Base-by-base conservation (phyloP, 805 yeast species). In the Candida wancherniae region DNA sequence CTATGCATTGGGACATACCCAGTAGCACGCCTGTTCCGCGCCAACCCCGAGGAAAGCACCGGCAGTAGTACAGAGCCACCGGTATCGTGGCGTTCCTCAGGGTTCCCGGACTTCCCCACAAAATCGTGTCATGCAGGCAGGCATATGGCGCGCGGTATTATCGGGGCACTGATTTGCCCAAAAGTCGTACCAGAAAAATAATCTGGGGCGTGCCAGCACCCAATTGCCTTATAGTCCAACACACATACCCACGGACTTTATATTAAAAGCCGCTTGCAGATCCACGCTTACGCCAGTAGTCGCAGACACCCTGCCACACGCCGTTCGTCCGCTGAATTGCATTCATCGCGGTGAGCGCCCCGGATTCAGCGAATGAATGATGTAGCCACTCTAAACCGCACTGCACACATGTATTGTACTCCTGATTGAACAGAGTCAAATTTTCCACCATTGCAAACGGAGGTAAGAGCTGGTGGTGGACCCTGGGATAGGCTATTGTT, bases 391-490 rank as follows among this genome's bases (percentile, higher is more conserved):
- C 78, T 44, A 69, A 62, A 8, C 20, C 23, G 4, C 18, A 51
- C 9, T 58, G 54, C 29, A 64, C 53, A 11, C 58, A 54, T 3
- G 71, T 56, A 48, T 57, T 4, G 28, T 45, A 50, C 30, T 64
- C 71, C 12, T 48, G 40, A 18, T 56, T 71, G 4, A 53, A 49
- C 19, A 55, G 33, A 1, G 69, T 59, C 26, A 73, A 67, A 9
- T 63, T 51, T 48, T 88, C 97, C 24, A 81, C 68, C 55, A 65
- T 75, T 2, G 77, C 60, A 3, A 47, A 51, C 40, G 85, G 79
- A 0, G 97, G 97, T 15, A 90, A 52, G 14, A 90, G 69, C 55
- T 90, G 98, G 53, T 90, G 96, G 53, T 90, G 97, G 8, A 85
- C 28, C 31, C 98, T 62, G 1, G 97, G 97, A 47, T 61, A 80